Evolutionary conservation across 306 rosid genomes (phyloP).

Genomic region (Prunus mume): DNA sequence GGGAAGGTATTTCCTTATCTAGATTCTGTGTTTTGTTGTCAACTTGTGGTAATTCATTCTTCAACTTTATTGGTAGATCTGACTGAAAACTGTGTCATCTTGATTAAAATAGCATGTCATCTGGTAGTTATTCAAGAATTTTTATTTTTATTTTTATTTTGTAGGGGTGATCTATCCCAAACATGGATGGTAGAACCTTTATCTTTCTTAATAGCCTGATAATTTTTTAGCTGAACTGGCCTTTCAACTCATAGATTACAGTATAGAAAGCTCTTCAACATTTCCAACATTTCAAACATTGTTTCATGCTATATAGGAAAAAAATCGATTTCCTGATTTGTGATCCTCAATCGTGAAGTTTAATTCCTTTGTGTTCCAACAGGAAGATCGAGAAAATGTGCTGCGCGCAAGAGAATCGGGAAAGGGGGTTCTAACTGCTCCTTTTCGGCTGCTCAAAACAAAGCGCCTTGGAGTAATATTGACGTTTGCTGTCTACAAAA

Average conservation of each 20-base stretch:
- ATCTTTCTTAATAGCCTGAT: neutral
- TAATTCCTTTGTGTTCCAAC: constrained; percentile 33
- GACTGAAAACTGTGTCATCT: neutral
- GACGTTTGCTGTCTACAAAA: constrained; percentile 93
- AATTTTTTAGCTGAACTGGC: neutral
- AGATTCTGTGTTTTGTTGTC: neutral
- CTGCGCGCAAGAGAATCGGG: constrained; percentile 91
- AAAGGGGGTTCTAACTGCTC: constrained; percentile 93
- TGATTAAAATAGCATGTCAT: neutral
- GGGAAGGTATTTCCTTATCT: constrained; percentile 62
- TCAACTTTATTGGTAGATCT: neutral
- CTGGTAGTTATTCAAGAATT: too few species aligned
- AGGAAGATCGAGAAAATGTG: constrained; percentile 90
- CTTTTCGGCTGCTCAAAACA: constrained; percentile 79
- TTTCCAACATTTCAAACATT: too few species aligned
- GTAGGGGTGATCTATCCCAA: neutral
- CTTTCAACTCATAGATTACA: neutral
- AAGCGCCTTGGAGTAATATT: constrained; percentile 92
- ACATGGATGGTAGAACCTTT: neutral
- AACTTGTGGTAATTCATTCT: neutral
- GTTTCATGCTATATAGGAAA: neutral
- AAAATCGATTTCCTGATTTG: neutral
- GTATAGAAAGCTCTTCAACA: neutral
- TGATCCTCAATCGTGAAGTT: neutral
- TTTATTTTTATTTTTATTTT: neutral